These are phyloP conservation scores for Sarcodon sp. DNA, from an alignment of 768 basidiomycete species.

Conservation along the genomic window DNA sequence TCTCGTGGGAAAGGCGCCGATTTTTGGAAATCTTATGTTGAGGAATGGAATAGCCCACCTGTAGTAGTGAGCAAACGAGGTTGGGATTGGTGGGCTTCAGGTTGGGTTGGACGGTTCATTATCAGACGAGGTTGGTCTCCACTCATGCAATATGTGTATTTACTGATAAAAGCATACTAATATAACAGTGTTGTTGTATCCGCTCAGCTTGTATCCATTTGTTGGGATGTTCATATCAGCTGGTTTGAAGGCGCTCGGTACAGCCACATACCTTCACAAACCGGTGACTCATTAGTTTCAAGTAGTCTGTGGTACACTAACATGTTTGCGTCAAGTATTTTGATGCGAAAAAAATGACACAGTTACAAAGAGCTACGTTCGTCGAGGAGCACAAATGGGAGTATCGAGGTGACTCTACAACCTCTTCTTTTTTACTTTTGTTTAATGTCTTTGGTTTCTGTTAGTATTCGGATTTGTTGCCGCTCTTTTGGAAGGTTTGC, in stretches of 20 bases:
- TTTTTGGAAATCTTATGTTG: conserved; percentile 78
- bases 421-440: neutral
- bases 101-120: conserved; percentile 26
- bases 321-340: conserved; percentile 50
- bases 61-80: conserved; percentile 17
- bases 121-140: conserved; percentile 29
- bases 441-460: neutral
- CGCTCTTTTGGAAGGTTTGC: conserved; percentile 69
- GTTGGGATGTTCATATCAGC: conserved; percentile 51
- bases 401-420: conserved; percentile 44
- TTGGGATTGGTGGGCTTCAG: conserved; percentile 21
- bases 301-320: neutral
- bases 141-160: neutral
- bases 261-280: conserved; percentile 54
- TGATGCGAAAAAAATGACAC: conserved; percentile 70
- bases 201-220: conserved; percentile 49
- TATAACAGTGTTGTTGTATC: conserved; percentile 39
- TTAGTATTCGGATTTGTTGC: conserved; percentile 80
- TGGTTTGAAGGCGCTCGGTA: conserved; percentile 53
- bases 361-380: conserved; percentile 56
- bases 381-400: conserved; percentile 88
- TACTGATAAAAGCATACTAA: conserved; percentile 8
- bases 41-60: conserved; percentile 67
- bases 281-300: conserved; percentile 29
- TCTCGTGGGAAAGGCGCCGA: conserved; percentile 73